Evolutionary conservation across 2,329 filamentous ascomycete genomes (phyloP), one percentile per base, ranked within the genome.

Genomic region (Epichloe gansuensis): DNA sequence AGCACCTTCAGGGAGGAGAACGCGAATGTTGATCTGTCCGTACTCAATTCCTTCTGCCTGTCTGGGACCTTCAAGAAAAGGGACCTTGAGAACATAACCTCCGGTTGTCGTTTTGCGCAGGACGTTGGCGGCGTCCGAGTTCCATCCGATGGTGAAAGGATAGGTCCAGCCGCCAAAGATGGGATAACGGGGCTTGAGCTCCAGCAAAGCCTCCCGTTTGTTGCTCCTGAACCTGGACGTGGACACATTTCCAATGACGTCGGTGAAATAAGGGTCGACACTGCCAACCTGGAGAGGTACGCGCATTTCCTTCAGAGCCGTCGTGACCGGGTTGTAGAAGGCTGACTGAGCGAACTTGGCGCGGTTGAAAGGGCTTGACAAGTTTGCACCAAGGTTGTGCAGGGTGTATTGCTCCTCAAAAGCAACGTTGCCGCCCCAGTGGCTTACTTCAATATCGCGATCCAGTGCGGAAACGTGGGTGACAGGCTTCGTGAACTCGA

Each of bases 111-210:
- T 75, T 60, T 75, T 80, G 61, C 88, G 83, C 59, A 98, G 67
- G 67, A 88, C 93, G 53, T 80, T 81, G 62, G 82, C 82, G 31
- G 94, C 76, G 59, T 95, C 82, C 50, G 87, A 84, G 72, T 97
- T 94, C 93, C 93, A 98, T 60, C 93, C 93, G 53, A 97, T 83
- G 54, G 86, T 88, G 75, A 97, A 98, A 59, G 88, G 93, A 71
- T 96, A 97, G 70, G 95, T 95, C 93, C 93, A 98, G 55, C 88
- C 90, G 55, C 93, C 93, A 63, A 96, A 98, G 25, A 98, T 69
- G n/a, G 93, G 93, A 69, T 95, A 98, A 50, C 93, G 82, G 21
- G 93, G 93, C 75, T 91, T 93, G 57, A 96, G 77, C 69, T 96
- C 91, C 31, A 98, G 78, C 43, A 85, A 73, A n/a, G 88, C 85